Conservation (phyloP, 805 yeast species). For the Candida stauntonica region DNA sequence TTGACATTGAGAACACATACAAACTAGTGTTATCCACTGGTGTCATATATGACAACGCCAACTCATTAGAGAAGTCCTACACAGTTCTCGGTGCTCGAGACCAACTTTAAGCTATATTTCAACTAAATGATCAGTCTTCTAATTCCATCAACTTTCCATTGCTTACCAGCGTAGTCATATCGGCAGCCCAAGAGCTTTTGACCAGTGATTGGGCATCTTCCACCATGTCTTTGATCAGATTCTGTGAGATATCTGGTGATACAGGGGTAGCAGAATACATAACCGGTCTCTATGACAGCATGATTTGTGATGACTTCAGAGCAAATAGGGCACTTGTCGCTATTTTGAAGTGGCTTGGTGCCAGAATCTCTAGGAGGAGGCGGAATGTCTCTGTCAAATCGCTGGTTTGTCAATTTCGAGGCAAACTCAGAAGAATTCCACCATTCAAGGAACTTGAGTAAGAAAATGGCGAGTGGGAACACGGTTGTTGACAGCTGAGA, state of each 20-base stretch:
- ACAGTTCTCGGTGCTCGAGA: neutral
- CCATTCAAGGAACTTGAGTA: constrained; percentile 87
- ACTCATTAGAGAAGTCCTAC: constrained; percentile 5
- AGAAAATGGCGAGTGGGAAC: constrained; percentile 78
- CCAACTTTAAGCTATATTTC: neutral
- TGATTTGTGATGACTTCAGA: constrained; percentile 63
- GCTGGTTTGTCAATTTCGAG: constrained; percentile 42
- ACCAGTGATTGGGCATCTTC: constrained; percentile 83
- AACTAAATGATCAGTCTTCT: constrained; percentile 63
- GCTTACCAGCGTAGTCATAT: constrained; percentile 50
- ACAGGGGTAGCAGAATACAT: constrained; percentile 85
- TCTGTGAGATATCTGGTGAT: constrained; percentile 60
- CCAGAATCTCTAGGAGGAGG: constrained; percentile 25
- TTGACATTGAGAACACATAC: constrained; percentile 23
- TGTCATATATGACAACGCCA: constrained; percentile 14
- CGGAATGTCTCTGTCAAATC: constrained; percentile 44
- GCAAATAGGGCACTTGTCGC: constrained; percentile 66
- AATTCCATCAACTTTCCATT: constrained; percentile 73
- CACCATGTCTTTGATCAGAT: constrained; percentile 45
- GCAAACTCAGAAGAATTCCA: constrained; percentile 80
- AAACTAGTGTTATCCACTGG: constrained; percentile 19
- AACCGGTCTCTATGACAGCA: constrained; percentile 87
- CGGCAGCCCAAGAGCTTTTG: constrained; percentile 66
- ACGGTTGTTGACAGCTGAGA: constrained; percentile 33
- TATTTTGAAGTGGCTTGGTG: constrained; percentile 29